Evolutionary conservation across 768 basidiomycete genomes (phyloP), one percentile per base, ranked within the genome.

Genomic region (Lentinula edodes): DNA sequence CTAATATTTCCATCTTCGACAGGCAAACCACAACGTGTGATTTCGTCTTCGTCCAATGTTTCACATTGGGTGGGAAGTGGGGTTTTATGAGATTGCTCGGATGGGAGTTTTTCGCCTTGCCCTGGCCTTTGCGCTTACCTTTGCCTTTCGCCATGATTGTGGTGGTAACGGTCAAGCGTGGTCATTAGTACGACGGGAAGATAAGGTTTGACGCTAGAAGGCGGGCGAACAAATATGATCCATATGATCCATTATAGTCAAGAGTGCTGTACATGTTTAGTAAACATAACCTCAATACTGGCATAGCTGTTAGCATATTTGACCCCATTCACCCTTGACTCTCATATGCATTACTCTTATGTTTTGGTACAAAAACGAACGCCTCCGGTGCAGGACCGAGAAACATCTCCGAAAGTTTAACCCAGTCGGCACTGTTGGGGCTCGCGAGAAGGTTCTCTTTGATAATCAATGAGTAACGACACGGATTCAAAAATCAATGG

Each of bases 351-450:
- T 97, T 98, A 64, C 92, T 95, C 75, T 93, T 95, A 75, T 98
- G 95, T 73, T 97, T 98, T 1, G 95, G 94, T 13, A 84, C 86
- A 74, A 97, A 98, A 6, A 76, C 75, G 87, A 92, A 96, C 3
- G 83, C 77, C 62, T 91, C 90, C 1, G 93, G 95, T 1, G 85
- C 83, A 61, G 89, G 89, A 0, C 95, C 96, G 28, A 98, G 76
- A 76, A 97, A 97, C 90, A 96, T 95, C 74, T 95, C 93, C 1
- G 91, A 90, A 51, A 99, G 87, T 75, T 87, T 91, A 45, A 95
- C 90, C 95, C 95, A 96, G 69, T 95, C 92, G 42, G 80, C 76
- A 69, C 90, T 88, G 68, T 91, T 83, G 2, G 81, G 78, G 67
- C 91, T 93, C 4, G 92, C 86, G 5, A 96, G 78, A 6, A 96